Base-by-base conservation (phyloP, 106 monocot genomes). In the Dactylorhiza incarnata region DNA sequence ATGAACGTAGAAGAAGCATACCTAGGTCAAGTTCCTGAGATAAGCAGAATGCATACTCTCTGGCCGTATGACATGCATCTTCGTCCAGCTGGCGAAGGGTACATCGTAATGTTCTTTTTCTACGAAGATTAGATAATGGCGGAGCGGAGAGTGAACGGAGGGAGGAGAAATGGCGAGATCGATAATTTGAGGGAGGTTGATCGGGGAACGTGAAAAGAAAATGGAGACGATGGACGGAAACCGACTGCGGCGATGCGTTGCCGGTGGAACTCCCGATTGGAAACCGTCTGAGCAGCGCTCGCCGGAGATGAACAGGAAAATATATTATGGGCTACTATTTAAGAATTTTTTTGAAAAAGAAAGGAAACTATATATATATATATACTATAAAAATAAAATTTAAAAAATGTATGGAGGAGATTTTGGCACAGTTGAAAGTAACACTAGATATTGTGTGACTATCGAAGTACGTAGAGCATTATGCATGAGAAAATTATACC, bases 41-140 rank as follows among this genome's bases (percentile, higher is more conserved):
- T 46, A 94, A 74, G 17, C 83, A 89, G 7, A 61, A 46, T 17
- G 91, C 71, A 78, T 82, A 87, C 76, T 91, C 83, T 69, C 78
- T 77, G 37, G 73, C 91, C 46, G 76, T 87, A 78, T 78, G 83
- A 51, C 75, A 75, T 62, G 94, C 94, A 61, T 94, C 94, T 74
- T 85, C 87, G 72, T 68, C 52, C 37, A 16, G 7, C 25, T 14
- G 43, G 25, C n/a, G 6, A 48, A 45, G 25, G 11, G 59, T 25
- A 19, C 45, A 46, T 45, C 56, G 37, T 5, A 12, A 12, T 26
- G 45, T 37, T 9, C 17, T n/a, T n/a, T n/a, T 61, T 43, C 53
- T 55, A 13, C 17, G 43, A 37, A 3, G 29, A 54, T 29, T 44
- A 43, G 37, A 24, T 50, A 51, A 7, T 9, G 10, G 16, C 0